Evolutionary conservation across 75 land plant genomes (phyloP).

Genomic region (Sequoia sempervirens): DNA sequence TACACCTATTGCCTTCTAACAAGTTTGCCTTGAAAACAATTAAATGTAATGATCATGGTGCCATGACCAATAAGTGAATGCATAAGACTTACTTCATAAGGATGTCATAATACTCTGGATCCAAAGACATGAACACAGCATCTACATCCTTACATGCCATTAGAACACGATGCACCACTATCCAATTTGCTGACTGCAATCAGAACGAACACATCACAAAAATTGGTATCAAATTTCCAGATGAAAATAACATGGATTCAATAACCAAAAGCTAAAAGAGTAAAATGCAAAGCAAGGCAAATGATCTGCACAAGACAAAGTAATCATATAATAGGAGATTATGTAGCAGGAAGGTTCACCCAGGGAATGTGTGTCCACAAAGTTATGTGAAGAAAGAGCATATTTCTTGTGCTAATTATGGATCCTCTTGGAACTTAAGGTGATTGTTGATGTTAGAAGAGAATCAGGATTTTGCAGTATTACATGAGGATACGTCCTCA

Average conservation of each 20-base stretch:
- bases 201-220: background rate
- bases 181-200: slow-evolving; percentile 96
- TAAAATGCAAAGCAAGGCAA: background rate
- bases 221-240: background rate
- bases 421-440: background rate
- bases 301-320: background rate
- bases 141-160: slow-evolving; percentile 97
- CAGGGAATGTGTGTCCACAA: background rate
- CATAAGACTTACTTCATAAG: slow-evolving; percentile 83
- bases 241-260: slow-evolving; percentile 3
- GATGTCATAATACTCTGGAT: slow-evolving; percentile 93
- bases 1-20: background rate
- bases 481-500: background rate
- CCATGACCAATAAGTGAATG: background rate
- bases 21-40: background rate
- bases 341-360: background rate
- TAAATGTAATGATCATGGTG: background rate
- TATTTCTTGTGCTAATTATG: background rate
- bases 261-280: slow-evolving; percentile 1
- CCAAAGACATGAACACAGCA: slow-evolving; percentile 65
- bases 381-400: background rate
- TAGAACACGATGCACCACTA: slow-evolving; percentile 91
- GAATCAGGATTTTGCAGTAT: background rate
- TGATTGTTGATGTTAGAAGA: background rate
- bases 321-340: background rate